These are phyloP conservation scores for Xylogone sp. DNA, from an alignment of 2,329 filamentous ascomycete genomes.

Conservation along the genomic window DNA sequence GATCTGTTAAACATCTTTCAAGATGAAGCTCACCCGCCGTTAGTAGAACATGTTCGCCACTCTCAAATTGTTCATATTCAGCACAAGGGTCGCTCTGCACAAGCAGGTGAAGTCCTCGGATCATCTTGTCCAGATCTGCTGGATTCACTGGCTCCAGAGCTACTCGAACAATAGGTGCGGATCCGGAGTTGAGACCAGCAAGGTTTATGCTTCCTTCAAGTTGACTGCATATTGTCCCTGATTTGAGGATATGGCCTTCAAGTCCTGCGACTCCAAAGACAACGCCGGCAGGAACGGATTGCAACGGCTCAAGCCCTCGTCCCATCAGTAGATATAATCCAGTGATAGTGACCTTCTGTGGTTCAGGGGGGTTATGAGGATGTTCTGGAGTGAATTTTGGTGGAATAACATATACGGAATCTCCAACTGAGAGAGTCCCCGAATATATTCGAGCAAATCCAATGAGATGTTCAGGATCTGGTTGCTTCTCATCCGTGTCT, in stretches of 20 bases:
- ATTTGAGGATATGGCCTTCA: conserved; percentile 91
- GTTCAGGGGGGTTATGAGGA: conserved; percentile 67
- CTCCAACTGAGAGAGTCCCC: conserved; percentile 82
- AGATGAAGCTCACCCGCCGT: conserved; percentile 94
- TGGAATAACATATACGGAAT: conserved; percentile 84
- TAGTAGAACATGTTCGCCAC: conserved; percentile 89
- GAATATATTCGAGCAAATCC: conserved; percentile 95
- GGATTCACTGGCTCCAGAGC: conserved; percentile 93
- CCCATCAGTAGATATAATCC: conserved; percentile 97
- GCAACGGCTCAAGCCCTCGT: conserved; percentile 75
- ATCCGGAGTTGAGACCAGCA: conserved; percentile 76
- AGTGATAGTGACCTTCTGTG: conserved; percentile 78
- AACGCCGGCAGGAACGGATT: conserved; percentile 84
- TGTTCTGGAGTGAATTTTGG: conserved; percentile 88
- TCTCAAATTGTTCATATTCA: conserved; percentile 88
- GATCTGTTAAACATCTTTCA: conserved; percentile 88
- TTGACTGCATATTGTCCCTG: conserved; percentile 86
- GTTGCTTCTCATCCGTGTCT: conserved; percentile 50
- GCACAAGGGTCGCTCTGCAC: conserved; percentile 96
- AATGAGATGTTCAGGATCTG: conserved; percentile 82
- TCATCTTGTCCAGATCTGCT: conserved; percentile 90
- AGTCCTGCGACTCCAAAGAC: conserved; percentile 94
- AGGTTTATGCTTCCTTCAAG: conserved; percentile 85
- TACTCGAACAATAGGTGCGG: conserved; percentile 90
- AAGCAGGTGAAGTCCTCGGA: conserved; percentile 77